Evolutionary conservation across 2,329 filamentous ascomycete genomes (phyloP).

Genomic region (Colletotrichum tabaci): DNA sequence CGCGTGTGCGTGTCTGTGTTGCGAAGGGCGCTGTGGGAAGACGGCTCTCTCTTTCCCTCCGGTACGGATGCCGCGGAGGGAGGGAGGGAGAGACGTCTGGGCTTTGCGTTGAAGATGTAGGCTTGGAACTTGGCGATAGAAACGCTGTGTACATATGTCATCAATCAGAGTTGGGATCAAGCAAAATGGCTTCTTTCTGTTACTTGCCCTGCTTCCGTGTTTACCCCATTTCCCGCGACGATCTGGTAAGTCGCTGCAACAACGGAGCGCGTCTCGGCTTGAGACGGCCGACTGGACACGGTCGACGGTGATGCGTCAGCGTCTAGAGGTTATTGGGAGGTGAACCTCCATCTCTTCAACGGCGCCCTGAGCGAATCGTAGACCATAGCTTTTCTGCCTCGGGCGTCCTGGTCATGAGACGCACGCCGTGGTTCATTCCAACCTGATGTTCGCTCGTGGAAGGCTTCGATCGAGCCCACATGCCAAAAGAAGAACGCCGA

Average conservation of each 20-base stretch:
- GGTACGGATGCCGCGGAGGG: slow-evolving; percentile 8
- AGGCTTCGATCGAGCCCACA: no score
- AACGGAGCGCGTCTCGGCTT: background rate
- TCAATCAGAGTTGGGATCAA: slow-evolving; percentile 42
- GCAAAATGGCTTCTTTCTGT: slow-evolving; percentile 19
- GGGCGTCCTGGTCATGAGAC: background rate
- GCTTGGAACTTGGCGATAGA: slow-evolving; percentile 38
- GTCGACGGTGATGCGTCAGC: background rate
- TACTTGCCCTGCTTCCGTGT: background rate
- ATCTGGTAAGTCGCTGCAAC: no score
- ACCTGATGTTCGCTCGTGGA: no score
- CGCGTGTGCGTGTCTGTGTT: no score
- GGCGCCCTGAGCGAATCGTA: background rate
- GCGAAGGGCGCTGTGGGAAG: slow-evolving; percentile 4
- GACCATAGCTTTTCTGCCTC: no score
- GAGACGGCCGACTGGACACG: background rate
- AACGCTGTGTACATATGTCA: slow-evolving; percentile 44
- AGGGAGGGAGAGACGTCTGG: background rate
- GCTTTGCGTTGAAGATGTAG: slow-evolving; percentile 38
- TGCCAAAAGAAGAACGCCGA: background rate
- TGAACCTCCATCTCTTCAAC: background rate
- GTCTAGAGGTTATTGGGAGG: no score
- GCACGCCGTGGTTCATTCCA: no score
- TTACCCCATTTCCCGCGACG: background rate
- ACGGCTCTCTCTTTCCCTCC: background rate